Evolutionary conservation across 805 yeast genomes (phyloP), one percentile per base, ranked within the genome.

Genomic region (Metschnikowia continentalis): DNA sequence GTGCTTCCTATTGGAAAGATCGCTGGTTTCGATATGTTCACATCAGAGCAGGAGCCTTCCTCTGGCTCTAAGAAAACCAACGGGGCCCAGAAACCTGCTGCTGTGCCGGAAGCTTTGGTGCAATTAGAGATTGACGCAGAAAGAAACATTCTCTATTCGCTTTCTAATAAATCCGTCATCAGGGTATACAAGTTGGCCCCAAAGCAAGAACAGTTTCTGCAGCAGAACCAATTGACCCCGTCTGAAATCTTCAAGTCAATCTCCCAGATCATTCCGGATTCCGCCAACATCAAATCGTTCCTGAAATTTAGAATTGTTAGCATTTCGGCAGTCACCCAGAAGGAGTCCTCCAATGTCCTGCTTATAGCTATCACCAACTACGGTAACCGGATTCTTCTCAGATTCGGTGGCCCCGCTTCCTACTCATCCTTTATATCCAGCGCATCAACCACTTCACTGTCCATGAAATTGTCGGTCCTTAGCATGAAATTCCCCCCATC

Each of bases 121-220:
- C 88, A 86, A 59, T 61, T 90, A 42, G 81, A 77, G 43, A 72
- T 90, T 39, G 99, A 94, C 66, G 82, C 86, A 53, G 80, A 88
- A 2, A 80, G 97, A 64, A 82, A 82, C 32, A 75, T 88, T 20
- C 64, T 94, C 15, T 94, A 94, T 66, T 81, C 97, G 0, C 76
- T 94, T 44, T 87, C 97, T 0, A 84, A 90, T 20, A 82, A 79
- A 51, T 90, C 97, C 0, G 78, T 82, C n/a, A 81, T 94, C 19
- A 79, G 95, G 59, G 88, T 89, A 3, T 92, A 90, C 66, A 78
- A 80, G 61, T 73, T 88, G 54, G 74, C 71, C 14, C 60, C 66
- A n/a, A 64, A 76, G 69, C 60, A 65, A 44, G 76, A 75, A 59
- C 75, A 52, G 58, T 70, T 65, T 55, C 57, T 65, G 37, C 70